Conservation (phyloP, 371 early-diverging fungal genomes). For the Mucor lusitanicus region DNA sequence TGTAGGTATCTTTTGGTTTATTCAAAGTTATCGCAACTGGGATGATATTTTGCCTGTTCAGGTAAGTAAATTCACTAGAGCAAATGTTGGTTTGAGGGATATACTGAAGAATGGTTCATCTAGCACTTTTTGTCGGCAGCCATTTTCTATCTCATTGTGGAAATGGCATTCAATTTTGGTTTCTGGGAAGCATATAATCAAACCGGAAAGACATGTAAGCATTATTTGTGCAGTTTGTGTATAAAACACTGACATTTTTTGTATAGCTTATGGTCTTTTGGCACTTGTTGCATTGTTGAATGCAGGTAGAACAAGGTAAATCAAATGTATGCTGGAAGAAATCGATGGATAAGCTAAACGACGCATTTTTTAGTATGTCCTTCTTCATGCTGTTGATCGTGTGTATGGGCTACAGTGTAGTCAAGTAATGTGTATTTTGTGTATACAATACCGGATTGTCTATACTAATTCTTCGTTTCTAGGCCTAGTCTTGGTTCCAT, state of each 20-base stretch:
- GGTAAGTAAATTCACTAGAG: conserved; percentile 21
- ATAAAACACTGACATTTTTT: neutral
- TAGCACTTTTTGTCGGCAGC: conserved; percentile 84
- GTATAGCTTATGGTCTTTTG: conserved; percentile 57
- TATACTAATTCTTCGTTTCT: neutral
- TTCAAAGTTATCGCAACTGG: conserved; percentile 79
- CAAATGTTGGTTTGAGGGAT: too few species aligned
- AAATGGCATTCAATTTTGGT: conserved; percentile 90
- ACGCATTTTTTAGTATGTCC: conserved; percentile 58
- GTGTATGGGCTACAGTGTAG: conserved; percentile 94
- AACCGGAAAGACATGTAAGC: conserved; percentile 61
- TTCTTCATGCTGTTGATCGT: conserved; percentile 96
- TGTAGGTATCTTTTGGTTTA: conserved; percentile 77
- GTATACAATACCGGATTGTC: too few species aligned
- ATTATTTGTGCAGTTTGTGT: neutral
- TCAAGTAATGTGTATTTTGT: conserved; percentile 57
- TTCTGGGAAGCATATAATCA: conserved; percentile 82
- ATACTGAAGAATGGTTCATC: conserved; percentile 16
- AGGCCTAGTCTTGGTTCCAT: conserved; percentile 89
- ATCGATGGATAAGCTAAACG: neutral
- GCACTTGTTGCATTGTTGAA: conserved; percentile 77
- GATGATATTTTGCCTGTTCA: conserved; percentile 86
- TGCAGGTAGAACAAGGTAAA: conserved; percentile 82
- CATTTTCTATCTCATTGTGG: conserved; percentile 82
- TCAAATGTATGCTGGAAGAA: neutral